phyloP scores from a whole-genome alignment of 306 rosid species.

The Chamaecrista fasciculata region DNA sequence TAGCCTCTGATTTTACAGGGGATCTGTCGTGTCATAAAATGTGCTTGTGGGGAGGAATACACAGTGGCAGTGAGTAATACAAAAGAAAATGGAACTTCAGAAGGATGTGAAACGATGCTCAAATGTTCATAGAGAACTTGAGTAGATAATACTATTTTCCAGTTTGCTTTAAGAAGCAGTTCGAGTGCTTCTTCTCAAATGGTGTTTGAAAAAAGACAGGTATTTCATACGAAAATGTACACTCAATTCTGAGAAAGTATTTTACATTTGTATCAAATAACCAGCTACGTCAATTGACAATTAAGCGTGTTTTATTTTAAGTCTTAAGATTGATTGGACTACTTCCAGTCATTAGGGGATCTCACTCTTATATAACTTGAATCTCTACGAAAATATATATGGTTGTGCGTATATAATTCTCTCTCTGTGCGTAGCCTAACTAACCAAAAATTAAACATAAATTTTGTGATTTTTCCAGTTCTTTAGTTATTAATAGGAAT shows the following conservation, averaged over 20 bases:
- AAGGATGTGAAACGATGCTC: neutral
- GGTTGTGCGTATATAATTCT: neutral
- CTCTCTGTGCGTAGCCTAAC: neutral
- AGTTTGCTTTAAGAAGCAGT: neutral
- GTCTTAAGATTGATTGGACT: neutral
- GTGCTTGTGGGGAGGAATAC: constrained; percentile 81
- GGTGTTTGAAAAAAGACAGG: neutral
- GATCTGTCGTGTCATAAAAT: constrained; percentile 58
- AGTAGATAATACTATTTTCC: neutral
- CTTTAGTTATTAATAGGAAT: neutral
- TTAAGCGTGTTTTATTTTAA: neutral
- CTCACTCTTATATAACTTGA: neutral
- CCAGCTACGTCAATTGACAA: neutral
- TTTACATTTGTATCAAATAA: neutral
- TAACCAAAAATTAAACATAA: neutral
- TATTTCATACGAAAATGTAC: neutral
- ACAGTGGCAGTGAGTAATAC: constrained; percentile 43
- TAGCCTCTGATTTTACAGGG: constrained; percentile 49
- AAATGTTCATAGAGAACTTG: constrained; percentile 16
- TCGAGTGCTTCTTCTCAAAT: neutral
- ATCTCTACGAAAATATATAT: neutral
- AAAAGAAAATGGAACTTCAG: constrained; percentile 32
- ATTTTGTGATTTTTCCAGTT: neutral
- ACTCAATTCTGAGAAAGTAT: neutral
- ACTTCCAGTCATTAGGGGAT: neutral